Evolutionary conservation across 2,329 filamentous ascomycete genomes (phyloP), one percentile per base, ranked within the genome.

Genomic region (Calonectria hongkongensis): DNA sequence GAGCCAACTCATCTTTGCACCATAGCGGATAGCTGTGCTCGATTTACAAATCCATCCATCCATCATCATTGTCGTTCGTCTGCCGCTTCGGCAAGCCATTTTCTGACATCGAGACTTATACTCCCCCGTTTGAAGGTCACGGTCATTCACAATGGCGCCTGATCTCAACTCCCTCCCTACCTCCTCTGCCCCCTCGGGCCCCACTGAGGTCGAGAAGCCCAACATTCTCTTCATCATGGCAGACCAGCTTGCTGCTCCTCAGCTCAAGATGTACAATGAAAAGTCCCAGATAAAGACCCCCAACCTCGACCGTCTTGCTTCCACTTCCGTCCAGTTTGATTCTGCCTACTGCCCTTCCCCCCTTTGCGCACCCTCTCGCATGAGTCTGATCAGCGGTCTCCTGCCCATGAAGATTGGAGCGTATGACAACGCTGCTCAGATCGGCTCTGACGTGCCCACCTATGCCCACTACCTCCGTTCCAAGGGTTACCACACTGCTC

Each of bases 291-390:
- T 98, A 89, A 94, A 95, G 85, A 98, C 96, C 1, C 96, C 96
- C 60, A 93, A 98, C 85, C 90, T 98, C 73, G 95, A 98, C 85
- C 90, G 92, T 65, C 89, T 98, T 75, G 95, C 96, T 2, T 91
- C 92, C 76, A 91, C 91, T 73, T 94, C 95, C 12, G 95, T 98
- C 39, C 94, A 97, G 82, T 98, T 98, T 82, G 94, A 98, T 83
- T 97, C 94, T 45, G 96, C 96, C 25, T 98, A 98, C 88, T 98
- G 95, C 87, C 96, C 96, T 73, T 96, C 95, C 13, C 96, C 96
- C 8, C 92, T 98, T 47, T 98, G 96, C 84, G 96, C 95, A 0
- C 96, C 96, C 2, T 98, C 95, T 16, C 93, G 96, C 79, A 98
- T 98, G 91, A 95, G 94, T 83, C 94, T 98, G 93, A 96, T 98